Conservation (phyloP, 106 monocot genomes). For the Xerophyta viscosa region DNA sequence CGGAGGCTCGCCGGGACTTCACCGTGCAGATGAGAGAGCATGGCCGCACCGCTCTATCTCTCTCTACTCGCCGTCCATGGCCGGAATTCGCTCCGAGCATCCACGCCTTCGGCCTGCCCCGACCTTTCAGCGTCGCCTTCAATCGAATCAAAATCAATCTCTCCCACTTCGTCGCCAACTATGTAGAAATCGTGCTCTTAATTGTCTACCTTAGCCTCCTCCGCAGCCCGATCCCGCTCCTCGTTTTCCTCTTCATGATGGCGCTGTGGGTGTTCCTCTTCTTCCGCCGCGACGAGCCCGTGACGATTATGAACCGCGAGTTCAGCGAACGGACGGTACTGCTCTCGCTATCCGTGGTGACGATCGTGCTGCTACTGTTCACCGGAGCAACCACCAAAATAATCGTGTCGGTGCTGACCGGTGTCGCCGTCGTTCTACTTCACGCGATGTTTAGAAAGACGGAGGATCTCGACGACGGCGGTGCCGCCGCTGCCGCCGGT, state of each 20-base stretch:
- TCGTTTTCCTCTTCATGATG: conserved; percentile 63
- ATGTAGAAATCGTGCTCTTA: conserved; percentile 51
- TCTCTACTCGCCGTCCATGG: conserved; percentile 56
- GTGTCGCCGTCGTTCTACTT: conserved; percentile 26
- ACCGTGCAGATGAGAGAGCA: conserved; percentile 25
- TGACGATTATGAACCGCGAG: conserved; percentile 30
- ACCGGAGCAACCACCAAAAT: conserved; percentile 60
- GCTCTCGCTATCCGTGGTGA: conserved; percentile 38
- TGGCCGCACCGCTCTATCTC: conserved; percentile 19
- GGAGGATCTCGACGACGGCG: conserved; percentile 77
- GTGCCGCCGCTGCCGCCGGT: conserved; percentile 26
- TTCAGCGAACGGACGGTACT: conserved; percentile 59
- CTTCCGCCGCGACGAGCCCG: conserved; percentile 59
- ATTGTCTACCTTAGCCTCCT: conserved; percentile 65
- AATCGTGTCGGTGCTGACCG: conserved; percentile 42
- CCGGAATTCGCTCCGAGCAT: conserved; percentile 33
- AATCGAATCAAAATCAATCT: conserved; percentile 63
- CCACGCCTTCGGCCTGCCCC: conserved; percentile 45
- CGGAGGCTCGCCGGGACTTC: conserved; percentile 5
- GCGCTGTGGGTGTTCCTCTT: conserved; percentile 62
- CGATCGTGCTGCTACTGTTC: conserved; percentile 51
- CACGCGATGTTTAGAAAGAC: conserved; percentile 58
- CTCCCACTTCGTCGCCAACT: conserved; percentile 74
- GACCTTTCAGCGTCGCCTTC: conserved; percentile 19
- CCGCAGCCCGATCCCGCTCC: conserved; percentile 71